Evolutionary conservation across 176 grass and related monocot genomes (phyloP).

Genomic region (Saccharum officinarum): DNA sequence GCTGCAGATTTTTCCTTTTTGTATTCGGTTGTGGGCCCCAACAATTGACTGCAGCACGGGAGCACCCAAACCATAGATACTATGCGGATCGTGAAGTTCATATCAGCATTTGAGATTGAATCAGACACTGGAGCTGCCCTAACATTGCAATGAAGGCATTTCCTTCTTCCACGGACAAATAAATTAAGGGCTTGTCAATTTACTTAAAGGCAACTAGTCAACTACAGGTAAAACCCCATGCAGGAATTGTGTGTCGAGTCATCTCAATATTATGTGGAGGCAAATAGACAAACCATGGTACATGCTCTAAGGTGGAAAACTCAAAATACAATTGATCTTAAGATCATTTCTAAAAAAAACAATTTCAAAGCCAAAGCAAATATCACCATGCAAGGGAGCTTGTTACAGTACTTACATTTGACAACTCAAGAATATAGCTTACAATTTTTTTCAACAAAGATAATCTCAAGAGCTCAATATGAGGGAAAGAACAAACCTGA

Average conservation of each 20-base stretch:
- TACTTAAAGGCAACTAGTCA: neutral
- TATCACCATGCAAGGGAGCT: neutral
- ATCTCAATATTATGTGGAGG: neutral
- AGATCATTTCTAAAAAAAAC: neutral
- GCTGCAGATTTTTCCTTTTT: too few species aligned
- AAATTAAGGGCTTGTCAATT: neutral
- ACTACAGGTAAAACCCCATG: neutral
- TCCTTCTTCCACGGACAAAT: neutral
- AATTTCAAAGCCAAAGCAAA: neutral
- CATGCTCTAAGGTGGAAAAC: neutral
- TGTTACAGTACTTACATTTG: slow-evolving; percentile 1
- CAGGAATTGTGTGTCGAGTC: neutral
- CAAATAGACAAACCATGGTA: neutral
- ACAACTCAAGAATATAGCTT: slow-evolving; percentile 1
- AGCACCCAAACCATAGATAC: too few species aligned
- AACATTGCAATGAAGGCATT: neutral
- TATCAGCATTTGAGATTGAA: too few species aligned
- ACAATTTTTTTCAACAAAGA: neutral
- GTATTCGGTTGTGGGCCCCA: too few species aligned
- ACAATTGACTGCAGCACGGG: too few species aligned
- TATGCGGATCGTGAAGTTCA: too few species aligned
- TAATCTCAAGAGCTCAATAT: neutral
- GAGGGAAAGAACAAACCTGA: slow-evolving; percentile 50
- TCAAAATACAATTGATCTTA: neutral
- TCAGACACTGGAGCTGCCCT: too few species aligned